Percentiles rank a stretch among this genome's conserved stretches.
Evolutionary conservation across 352 stramenopile genomes (phyloP).

Genomic region (Globisporangium barbulae): DNA sequence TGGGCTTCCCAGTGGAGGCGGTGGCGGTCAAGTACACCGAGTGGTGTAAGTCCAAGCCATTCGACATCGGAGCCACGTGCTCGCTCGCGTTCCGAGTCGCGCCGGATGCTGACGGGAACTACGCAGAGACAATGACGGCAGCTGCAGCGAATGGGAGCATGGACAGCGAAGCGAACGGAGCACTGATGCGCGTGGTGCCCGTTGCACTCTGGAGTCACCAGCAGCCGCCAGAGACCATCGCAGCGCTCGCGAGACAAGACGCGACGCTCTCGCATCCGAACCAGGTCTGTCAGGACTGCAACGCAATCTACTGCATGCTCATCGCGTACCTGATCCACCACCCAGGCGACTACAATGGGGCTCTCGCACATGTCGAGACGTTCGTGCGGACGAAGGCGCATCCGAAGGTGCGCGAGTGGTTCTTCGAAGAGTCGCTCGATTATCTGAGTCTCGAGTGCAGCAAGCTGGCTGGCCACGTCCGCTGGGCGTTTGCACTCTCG

Average conservation of each 20-base stretch:
- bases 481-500: conserved; percentile 48
- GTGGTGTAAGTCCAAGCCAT: conserved; percentile 37
- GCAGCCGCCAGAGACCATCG: conserved; percentile 28
- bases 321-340: conserved; percentile 39
- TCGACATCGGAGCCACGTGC: conserved; percentile 58
- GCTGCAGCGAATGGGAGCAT: conserved; percentile 14
- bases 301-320: conserved; percentile 54
- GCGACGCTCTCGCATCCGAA: conserved; percentile 49
- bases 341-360: conserved; percentile 33
- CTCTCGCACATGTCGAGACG: conserved; percentile 28
- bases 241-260: conserved; percentile 28
- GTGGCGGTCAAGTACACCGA: conserved; percentile 34
- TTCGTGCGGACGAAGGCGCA: conserved; percentile 32
- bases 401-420: conserved; percentile 35
- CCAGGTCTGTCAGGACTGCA: conserved; percentile 55
- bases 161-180: conserved; percentile 48
- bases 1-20: conserved; percentile 35
- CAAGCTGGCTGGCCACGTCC: conserved; percentile 34
- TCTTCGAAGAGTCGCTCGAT: conserved; percentile 44
- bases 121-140: conserved; percentile 13
- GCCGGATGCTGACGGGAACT: conserved; percentile 15
- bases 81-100: conserved; percentile 29
- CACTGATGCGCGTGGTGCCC: conserved; percentile 49
- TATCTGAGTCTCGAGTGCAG: conserved; percentile 30
- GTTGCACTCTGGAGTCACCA: conserved; percentile 37